These are phyloP conservation scores for Viridothelium virens DNA, from an alignment of 495 filamentous ascomycete species.

Conservation along the genomic window DNA sequence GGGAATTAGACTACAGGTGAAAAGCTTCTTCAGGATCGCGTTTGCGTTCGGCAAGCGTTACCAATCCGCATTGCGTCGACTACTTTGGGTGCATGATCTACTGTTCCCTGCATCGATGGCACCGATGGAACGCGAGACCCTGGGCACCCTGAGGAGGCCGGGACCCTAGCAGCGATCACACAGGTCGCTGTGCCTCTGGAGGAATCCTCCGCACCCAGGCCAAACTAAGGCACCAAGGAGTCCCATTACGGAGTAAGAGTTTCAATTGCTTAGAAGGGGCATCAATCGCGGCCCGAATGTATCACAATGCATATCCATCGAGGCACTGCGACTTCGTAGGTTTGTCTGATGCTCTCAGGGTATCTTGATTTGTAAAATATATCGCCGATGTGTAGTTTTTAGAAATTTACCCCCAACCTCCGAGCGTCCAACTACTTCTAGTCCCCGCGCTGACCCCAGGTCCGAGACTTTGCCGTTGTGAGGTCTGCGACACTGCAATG, in stretches of 20 bases:
- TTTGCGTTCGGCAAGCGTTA: background rate
- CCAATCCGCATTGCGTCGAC: background rate
- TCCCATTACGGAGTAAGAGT: background rate
- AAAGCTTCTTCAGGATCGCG: background rate
- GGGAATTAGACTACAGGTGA: background rate
- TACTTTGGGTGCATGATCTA: background rate
- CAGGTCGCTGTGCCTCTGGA: background rate
- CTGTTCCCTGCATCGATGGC: background rate
- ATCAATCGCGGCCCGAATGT: background rate
- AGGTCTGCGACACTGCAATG: background rate
- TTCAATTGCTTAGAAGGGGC: background rate
- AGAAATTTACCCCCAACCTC: background rate
- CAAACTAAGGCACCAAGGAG: background rate
- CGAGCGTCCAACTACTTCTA: slow-evolving; percentile 5
- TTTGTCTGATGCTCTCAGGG: background rate
- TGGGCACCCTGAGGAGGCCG: background rate
- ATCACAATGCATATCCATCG: background rate
- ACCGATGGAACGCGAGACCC: background rate
- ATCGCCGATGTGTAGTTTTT: background rate
- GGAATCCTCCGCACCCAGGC: background rate
- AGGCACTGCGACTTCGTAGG: background rate
- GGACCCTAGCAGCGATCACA: slow-evolving; percentile 4
- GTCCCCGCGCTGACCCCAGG: background rate
- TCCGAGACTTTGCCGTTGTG: background rate
- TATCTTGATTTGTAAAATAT: background rate